phyloP scores from a whole-genome alignment of 495 filamentous ascomycete genomes.

The Aspergillus saccharolyticus region DNA sequence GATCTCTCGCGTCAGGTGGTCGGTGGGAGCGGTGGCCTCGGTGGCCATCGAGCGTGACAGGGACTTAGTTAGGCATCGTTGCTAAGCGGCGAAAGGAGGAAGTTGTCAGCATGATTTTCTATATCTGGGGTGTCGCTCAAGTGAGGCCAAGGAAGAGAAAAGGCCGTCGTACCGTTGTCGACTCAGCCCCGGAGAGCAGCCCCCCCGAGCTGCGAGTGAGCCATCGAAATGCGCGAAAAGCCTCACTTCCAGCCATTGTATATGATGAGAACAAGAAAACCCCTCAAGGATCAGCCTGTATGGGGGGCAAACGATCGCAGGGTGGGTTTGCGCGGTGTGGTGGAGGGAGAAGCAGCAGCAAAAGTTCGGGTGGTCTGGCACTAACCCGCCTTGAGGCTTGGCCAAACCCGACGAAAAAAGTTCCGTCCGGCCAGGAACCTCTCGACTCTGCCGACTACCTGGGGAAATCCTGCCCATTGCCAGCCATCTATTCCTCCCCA shows the following conservation, averaged over 20 bases:
- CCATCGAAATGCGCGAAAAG: constrained; percentile 35
- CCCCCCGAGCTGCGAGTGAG: constrained; percentile 40
- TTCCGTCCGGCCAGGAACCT: constrained; percentile 32
- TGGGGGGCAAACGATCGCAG: background rate
- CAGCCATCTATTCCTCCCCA: constrained; percentile 2
- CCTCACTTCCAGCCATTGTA: constrained; percentile 38
- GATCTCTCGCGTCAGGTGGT: constrained; percentile 39
- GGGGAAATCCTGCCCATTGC: constrained; percentile 8
- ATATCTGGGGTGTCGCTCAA: background rate
- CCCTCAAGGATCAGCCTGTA: background rate
- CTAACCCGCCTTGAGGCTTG: constrained; percentile 33
- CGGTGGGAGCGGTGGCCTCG: constrained; percentile 41
- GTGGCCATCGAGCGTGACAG: constrained; percentile 72
- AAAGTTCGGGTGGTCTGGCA: constrained; percentile 35
- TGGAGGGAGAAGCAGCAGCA: constrained; percentile 25
- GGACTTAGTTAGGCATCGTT: constrained; percentile 48
- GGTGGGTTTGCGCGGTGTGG: constrained; percentile 8
- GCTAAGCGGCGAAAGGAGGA: constrained; percentile 14
- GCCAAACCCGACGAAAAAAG: constrained; percentile 34
- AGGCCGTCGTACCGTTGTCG: constrained; percentile 42
- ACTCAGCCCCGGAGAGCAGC: constrained; percentile 40
- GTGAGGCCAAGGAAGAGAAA: constrained; percentile 4
- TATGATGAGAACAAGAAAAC: background rate
- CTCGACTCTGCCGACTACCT: constrained; percentile 13
- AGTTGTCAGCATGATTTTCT: constrained; percentile 13